Percentiles rank a stretch among this genome's conserved stretches.
Conservation (phyloP, 257 asterid genomes). For the Eucommia ulmoides region DNA sequence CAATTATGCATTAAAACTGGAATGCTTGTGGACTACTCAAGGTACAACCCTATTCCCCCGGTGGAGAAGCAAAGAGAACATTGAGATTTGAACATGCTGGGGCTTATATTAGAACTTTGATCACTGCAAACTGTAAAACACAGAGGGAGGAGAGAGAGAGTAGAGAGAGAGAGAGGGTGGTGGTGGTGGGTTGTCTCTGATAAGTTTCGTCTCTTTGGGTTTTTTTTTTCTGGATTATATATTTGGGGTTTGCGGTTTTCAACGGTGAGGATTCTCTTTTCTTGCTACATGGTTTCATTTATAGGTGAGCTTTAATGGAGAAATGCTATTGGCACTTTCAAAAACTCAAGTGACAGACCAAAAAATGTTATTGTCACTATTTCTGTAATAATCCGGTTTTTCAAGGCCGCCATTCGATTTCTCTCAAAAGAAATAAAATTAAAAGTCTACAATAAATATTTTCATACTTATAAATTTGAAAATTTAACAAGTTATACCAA, state of each 20-base stretch:
- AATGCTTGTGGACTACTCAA: slow-evolving; percentile 36
- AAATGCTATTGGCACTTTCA: too few relatives aligned
- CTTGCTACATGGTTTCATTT: slow-evolving; percentile 5
- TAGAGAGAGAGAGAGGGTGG: slow-evolving; percentile 13
- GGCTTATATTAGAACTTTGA: slow-evolving; percentile 43
- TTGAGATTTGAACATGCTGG: slow-evolving; percentile 54
- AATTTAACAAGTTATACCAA: too few relatives aligned
- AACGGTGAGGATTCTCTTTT: slow-evolving; percentile 5
- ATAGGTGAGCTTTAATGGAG: slow-evolving; percentile 36
- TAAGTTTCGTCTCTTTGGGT: slow-evolving; percentile 21
- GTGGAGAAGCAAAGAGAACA: slow-evolving; percentile 51
- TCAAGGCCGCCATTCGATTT: too few relatives aligned
- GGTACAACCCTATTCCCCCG: slow-evolving; percentile 14
- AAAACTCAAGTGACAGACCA: too few relatives aligned
- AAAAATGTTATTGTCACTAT: too few relatives aligned
- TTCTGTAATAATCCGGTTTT: too few relatives aligned
- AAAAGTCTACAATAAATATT: too few relatives aligned
- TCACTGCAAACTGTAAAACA: too few relatives aligned
- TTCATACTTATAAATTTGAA: too few relatives aligned
- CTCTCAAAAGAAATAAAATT: too few relatives aligned
- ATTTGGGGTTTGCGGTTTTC: slow-evolving; percentile 6
- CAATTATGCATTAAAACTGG: slow-evolving; percentile 7
- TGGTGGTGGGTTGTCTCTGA: slow-evolving; percentile 20
- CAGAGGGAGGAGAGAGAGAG: slow-evolving; percentile 32
- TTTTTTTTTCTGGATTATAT: slow-evolving; percentile 15